These are phyloP conservation scores for Willaertia magna DNA, from an alignment of 208 protist species.

Conservation along the genomic window DNA sequence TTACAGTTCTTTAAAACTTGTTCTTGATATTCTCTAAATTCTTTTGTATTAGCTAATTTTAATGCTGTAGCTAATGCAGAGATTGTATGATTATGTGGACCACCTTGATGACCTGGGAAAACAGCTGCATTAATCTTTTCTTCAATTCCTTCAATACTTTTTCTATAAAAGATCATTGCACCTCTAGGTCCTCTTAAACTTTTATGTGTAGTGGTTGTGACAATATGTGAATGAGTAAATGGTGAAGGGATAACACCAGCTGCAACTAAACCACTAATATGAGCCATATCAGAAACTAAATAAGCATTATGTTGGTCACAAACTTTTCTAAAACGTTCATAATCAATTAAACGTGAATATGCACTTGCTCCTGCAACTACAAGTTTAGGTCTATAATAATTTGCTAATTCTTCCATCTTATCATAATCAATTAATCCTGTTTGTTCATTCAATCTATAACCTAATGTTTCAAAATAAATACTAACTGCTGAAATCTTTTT, in stretches of 20 bases:
- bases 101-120: conserved; percentile 42
- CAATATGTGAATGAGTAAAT: conserved; percentile 40
- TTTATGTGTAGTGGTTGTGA: conserved; percentile 50
- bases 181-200: conserved; percentile 38
- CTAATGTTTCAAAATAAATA: conserved; percentile 41
- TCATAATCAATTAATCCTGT: conserved; percentile 47
- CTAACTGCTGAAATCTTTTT: conserved; percentile 41
- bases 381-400: conserved; percentile 35
- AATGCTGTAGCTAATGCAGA: conserved; percentile 17
- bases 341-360: conserved; percentile 40
- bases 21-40: conserved; percentile 33
- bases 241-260: conserved; percentile 28
- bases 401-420: conserved; percentile 24
- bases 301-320: conserved; percentile 26
- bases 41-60: conserved; percentile 23
- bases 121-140: conserved; percentile 34
- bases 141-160: conserved; percentile 26
- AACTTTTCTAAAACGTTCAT: conserved; percentile 35
- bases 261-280: conserved; percentile 42
- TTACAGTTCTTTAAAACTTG: conserved; percentile 35
- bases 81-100: conserved; percentile 40
- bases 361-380: conserved; percentile 41
- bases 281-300: conserved; percentile 42
- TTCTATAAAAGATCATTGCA: conserved; percentile 42
- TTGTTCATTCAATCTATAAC: conserved; percentile 31